These are phyloP conservation scores for Delitschia confertaspora DNA, from an alignment of 495 filamentous ascomycete species.

Conservation along the genomic window DNA sequence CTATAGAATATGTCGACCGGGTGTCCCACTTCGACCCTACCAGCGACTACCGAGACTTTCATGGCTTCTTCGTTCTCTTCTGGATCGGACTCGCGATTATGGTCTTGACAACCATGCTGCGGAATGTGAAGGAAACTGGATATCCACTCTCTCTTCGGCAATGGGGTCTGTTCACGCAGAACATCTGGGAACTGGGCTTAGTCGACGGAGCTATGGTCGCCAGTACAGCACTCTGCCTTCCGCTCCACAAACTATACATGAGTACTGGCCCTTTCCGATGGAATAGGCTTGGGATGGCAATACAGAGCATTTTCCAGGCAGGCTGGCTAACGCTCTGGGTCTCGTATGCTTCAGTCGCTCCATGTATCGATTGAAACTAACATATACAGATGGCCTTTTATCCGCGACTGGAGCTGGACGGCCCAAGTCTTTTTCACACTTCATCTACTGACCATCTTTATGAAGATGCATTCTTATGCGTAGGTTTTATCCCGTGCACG, in stretches of 20 bases:
- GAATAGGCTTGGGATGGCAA: slow-evolving; percentile 61
- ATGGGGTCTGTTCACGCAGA: slow-evolving; percentile 77
- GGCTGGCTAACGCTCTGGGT: slow-evolving; percentile 79
- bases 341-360: slow-evolving; percentile 41
- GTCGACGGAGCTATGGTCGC: slow-evolving; percentile 78
- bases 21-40: slow-evolving; percentile 93
- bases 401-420: slow-evolving; percentile 85
- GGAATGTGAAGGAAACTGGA: slow-evolving; percentile 91
- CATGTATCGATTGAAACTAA: slow-evolving; percentile 4
- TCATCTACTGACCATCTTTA: slow-evolving; percentile 80
- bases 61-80: slow-evolving; percentile 94
- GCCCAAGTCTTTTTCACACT: slow-evolving; percentile 92
- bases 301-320: slow-evolving; percentile 76
- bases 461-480: slow-evolving; percentile 98
- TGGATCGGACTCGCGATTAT: slow-evolving; percentile 96
- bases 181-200: slow-evolving; percentile 75
- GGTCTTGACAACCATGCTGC: slow-evolving; percentile 82
- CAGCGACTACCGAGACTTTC: slow-evolving; percentile 87
- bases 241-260: slow-evolving; percentile 61
- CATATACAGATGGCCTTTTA: slow-evolving; percentile 62
- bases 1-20: slow-evolving; percentile 82
- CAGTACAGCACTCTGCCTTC: slow-evolving; percentile 61
- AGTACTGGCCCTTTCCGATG: slow-evolving; percentile 56
- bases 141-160: slow-evolving; percentile 73
- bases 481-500: slow-evolving; percentile 2